phyloP scores from a whole-genome alignment of 257 asterid genomes.

The Penstemon barbatus region DNA sequence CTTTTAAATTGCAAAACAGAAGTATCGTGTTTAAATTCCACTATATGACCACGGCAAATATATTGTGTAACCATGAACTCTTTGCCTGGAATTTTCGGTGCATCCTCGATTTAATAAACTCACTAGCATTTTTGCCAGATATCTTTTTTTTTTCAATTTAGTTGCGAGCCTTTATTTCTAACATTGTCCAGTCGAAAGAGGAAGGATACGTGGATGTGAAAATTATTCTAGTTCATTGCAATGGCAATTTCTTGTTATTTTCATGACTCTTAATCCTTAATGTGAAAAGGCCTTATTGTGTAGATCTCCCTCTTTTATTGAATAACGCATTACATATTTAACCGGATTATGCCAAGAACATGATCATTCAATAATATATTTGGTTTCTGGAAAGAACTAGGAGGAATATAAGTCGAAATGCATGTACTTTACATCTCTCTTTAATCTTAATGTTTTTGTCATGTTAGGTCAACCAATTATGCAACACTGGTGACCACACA shows the following conservation, averaged over 20 bases:
- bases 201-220: not conserved
- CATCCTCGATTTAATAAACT: not conserved
- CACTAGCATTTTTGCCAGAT: conserved; percentile 4
- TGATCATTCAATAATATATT: no score
- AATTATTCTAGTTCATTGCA: conserved; percentile 13
- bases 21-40: not conserved
- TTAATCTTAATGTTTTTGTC: conserved; percentile 24
- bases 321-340: not conserved
- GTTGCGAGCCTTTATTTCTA: conserved; percentile 11
- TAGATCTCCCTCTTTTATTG: not conserved
- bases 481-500: conserved; percentile 86
- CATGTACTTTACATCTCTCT: conserved; percentile 14
- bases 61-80: not conserved
- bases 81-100: conserved; percentile 4
- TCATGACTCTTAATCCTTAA: conserved; percentile 12
- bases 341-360: not conserved
- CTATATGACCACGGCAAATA: not conserved
- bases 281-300: conserved; percentile 14
- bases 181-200: conserved; percentile 12
- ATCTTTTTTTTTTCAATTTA: not conserved
- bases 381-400: not conserved
- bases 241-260: conserved; percentile 8
- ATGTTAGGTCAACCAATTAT: conserved; percentile 86
- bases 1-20: not conserved
- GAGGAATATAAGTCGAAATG: not conserved